A percentile compares a stretch with the other conserved stretches of the same genome.
Conservation (phyloP, 345 rosid species). For the Eutrema yunnanense region DNA sequence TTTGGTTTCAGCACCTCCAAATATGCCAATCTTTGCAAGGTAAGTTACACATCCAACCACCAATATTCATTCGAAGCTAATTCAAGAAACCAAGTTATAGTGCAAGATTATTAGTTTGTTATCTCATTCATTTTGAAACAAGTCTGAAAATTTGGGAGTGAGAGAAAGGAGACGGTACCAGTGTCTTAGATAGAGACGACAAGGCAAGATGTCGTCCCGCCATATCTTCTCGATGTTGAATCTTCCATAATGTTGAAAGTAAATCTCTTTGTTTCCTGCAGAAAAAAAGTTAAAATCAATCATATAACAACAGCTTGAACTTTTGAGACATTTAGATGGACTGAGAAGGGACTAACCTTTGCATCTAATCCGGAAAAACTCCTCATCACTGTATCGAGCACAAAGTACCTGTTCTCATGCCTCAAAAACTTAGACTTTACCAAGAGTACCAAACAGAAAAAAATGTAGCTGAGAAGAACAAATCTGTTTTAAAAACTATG, state of each 20-base stretch:
- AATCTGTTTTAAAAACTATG: no score
- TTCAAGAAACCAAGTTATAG: background rate
- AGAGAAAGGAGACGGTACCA: conserved; percentile 41
- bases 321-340: background rate
- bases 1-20: background rate
- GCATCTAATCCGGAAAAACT: conserved; percentile 69
- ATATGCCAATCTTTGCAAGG: background rate
- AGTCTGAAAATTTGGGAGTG: background rate
- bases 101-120: background rate
- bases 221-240: conserved; percentile 74
- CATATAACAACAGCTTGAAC: background rate
- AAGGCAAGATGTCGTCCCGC: conserved; percentile 85
- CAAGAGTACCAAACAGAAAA: background rate
- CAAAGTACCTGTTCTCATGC: conserved; percentile 63
- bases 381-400: conserved; percentile 70
- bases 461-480: background rate
- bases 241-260: conserved; percentile 63
- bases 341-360: conserved; percentile 39
- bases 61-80: background rate
- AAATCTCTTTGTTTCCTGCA: conserved; percentile 72
- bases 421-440: conserved; percentile 6
- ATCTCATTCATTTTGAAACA: background rate
- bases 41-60: no score
- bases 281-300: background rate
- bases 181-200: conserved; percentile 85